Conservation (phyloP, 2,329 filamentous ascomycete genomes). For the Alternaria sp. region DNA sequence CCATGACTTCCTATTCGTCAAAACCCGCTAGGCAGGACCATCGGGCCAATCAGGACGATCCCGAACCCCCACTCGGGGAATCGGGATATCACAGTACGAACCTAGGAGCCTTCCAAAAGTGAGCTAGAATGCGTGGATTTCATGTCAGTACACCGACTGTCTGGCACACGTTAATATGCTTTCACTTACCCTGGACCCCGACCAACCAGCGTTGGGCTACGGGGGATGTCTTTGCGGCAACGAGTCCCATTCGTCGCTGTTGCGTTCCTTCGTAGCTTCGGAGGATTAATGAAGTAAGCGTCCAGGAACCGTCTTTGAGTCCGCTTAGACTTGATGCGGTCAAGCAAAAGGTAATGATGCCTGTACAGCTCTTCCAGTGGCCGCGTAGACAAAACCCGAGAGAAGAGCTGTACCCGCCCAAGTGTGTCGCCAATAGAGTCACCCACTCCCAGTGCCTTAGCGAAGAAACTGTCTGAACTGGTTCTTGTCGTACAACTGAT, state of each 20-base stretch:
- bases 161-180: background rate
- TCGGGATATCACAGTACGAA: background rate
- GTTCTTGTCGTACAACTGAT: too few species aligned
- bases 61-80: background rate
- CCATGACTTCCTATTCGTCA: background rate
- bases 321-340: background rate
- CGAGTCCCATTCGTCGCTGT: background rate
- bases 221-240: background rate
- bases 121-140: background rate
- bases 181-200: background rate
- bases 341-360: background rate
- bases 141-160: background rate
- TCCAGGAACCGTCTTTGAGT: background rate
- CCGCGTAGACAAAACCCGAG: background rate
- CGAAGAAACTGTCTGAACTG: too few species aligned
- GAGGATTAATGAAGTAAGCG: background rate
- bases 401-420: background rate
- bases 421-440: background rate
- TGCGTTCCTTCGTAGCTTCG: background rate
- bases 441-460: background rate
- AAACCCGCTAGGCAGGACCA: background rate
- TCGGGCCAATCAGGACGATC: background rate
- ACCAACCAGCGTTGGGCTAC: background rate
- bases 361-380: background rate
- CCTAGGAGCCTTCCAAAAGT: background rate